Conservation (phyloP, 2,329 filamentous ascomycete species). For the Pseudocercospora vitis region DNA sequence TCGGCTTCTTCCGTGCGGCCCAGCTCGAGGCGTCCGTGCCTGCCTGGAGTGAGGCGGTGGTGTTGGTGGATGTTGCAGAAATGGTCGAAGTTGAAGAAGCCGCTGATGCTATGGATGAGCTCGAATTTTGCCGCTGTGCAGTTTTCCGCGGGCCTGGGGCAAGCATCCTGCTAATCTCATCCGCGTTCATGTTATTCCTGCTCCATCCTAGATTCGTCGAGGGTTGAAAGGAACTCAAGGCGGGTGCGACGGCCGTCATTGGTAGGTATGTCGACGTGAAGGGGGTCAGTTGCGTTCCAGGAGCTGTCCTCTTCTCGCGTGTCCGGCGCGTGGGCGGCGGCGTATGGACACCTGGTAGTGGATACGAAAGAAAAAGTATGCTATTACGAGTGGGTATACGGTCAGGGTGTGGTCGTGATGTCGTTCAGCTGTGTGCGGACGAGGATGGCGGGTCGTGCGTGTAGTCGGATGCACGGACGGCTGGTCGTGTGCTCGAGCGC, state of each 20-base stretch:
- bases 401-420: conserved; percentile 10
- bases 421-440: conserved; percentile 11
- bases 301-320: too few species aligned
- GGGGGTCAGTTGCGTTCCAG: conserved; percentile 6
- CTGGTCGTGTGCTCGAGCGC: conserved; percentile 3
- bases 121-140: conserved; percentile 84
- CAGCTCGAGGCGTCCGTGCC: conserved; percentile 39
- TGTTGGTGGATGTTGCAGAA: conserved; percentile 57
- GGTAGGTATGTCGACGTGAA: conserved; percentile 10
- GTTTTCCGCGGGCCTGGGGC: conserved; percentile 75
- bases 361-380: background rate
- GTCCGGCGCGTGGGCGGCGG: conserved; percentile 9
- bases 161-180: conserved; percentile 78
- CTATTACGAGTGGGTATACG: conserved; percentile 7
- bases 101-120: conserved; percentile 71
- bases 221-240: conserved; percentile 60
- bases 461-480: conserved; percentile 12
- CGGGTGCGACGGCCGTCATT: conserved; percentile 68
- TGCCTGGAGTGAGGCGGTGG: conserved; percentile 50
- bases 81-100: conserved; percentile 68
- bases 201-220: conserved; percentile 55
- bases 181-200: conserved; percentile 67
- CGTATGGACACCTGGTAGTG: background rate
- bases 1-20: conserved; percentile 52
- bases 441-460: conserved; percentile 10